These are phyloP conservation scores for Centaurea solstitialis DNA, from an alignment of 129 eudicot genomes.

Conservation along the genomic window DNA sequence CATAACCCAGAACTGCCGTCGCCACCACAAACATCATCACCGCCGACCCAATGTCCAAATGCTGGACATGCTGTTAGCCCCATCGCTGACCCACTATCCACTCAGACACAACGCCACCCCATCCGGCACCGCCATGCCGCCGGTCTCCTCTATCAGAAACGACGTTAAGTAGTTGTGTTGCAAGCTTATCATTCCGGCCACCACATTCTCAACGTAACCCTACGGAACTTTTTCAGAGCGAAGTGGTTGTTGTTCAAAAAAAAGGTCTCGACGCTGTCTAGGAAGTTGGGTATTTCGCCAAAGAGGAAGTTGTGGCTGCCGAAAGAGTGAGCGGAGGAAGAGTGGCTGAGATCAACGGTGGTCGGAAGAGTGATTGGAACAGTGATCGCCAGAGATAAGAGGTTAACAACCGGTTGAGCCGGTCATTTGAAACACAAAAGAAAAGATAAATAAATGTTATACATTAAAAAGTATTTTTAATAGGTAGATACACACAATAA, in stretches of 20 bases:
- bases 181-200: conserved; percentile 40
- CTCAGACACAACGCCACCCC: conserved; percentile 59
- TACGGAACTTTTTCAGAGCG: conserved; percentile 53
- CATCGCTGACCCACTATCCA: conserved; percentile 60
- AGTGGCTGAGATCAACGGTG: no score
- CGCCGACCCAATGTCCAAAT: no score
- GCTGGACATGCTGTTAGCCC: conserved; percentile 69
- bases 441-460: no score
- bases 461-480: no score
- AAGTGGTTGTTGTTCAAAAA: conserved; percentile 60
- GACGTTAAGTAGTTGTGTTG: conserved; percentile 64
- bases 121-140: conserved; percentile 45
- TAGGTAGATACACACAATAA: no score
- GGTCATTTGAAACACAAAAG: no score
- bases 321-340: no score
- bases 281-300: conserved; percentile 40
- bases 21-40: no score
- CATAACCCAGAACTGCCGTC: no score
- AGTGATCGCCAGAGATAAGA: no score
- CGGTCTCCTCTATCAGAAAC: conserved; percentile 34
- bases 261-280: conserved; percentile 46
- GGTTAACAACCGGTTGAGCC: no score
- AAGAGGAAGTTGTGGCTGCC: conserved; percentile 61
- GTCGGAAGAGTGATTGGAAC: no score
- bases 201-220: conserved; percentile 42